Base-by-base conservation (phyloP, 257 asterid genomes). In the Solanum arcanum region DNA sequence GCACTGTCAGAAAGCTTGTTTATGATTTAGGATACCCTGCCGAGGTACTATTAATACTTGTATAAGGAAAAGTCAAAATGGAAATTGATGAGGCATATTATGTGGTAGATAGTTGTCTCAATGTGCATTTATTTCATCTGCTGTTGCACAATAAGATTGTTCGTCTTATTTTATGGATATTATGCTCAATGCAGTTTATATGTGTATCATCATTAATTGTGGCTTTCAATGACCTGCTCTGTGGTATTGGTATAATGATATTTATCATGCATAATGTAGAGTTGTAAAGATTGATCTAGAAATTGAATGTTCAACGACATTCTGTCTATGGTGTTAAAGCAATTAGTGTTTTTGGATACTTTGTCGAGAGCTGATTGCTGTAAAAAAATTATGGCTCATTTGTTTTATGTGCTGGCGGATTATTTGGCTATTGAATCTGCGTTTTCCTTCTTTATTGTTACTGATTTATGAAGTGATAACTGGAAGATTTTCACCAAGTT, bases 1-100 rank as follows among this genome's bases (percentile, higher is more conserved):
- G 99, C 93, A 94, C 99, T 15, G 94, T 97, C 78, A 95, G 90
- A 90, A 97, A 96, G 92, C 96, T 96, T 88, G 99, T 96, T 86
- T 88, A 92, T 88, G 95, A 96, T 91, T 88, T 97, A 93, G 98
- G 98, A 75, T 97, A 97, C 88, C 98, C 99, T 87, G 35, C 88
- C 8, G 98, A 97, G 99, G 99, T 97, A 41, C 25, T 86, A 47
- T 13, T 69, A 46, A 14, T 70, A 68, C n/a, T 44, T 88, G 60
- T 62, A 49, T 87, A 31, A 33, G 35, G 23, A 66, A n/a, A 83
- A 42, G 68, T 47, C 68, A 16, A 35, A 27, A 27, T 47, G 18
- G 29, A 29, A 80, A 18, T 49, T 47, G 18, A 80, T 80, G 27
- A 29, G 44, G 62, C 18, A 77, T 46, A 49, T 80, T 27, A 80